A percentile compares a stretch with the other conserved stretches of the same genome.
Evolutionary conservation across 1,284 basidiomycete genomes (phyloP).

Genomic region (Meira nashicola): DNA sequence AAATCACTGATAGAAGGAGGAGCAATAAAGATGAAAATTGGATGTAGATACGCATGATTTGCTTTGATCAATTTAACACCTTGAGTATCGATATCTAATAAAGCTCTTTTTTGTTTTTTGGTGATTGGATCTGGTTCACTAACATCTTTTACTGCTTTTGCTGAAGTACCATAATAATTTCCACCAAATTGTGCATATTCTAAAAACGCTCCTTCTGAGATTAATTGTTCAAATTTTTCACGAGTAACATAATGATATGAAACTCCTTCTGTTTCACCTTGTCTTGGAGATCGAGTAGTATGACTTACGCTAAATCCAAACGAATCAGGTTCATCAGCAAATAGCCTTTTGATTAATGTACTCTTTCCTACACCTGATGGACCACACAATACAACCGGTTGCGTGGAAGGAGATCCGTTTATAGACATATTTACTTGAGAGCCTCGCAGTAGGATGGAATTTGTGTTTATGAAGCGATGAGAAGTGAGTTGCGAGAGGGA

Average conservation of each 20-base stretch:
- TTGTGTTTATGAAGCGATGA: no score
- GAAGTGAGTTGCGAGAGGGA: no score
- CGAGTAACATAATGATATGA: constrained; percentile 61
- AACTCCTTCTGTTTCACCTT: constrained; percentile 72
- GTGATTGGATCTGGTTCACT: constrained; percentile 55
- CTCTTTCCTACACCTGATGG: constrained; percentile 92
- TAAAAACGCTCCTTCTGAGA: constrained; percentile 59
- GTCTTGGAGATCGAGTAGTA: constrained; percentile 80
- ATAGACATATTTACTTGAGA: no score
- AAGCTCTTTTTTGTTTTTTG: constrained; percentile 61
- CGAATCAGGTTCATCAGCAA: constrained; percentile 72
- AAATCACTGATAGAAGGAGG: constrained; percentile 67
- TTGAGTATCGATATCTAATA: constrained; percentile 94
- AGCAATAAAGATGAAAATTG: constrained; percentile 87
- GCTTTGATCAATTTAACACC: constrained; percentile 65
- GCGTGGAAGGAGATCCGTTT: no score
- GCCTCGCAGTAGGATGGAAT: no score
- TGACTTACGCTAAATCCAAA: constrained; percentile 91
- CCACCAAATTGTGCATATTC: constrained; percentile 75
- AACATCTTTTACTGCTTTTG: constrained; percentile 62
- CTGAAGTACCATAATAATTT: constrained; percentile 85
- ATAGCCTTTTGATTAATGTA: constrained; percentile 79
- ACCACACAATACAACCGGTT: constrained; percentile 70
- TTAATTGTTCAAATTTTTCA: constrained; percentile 58
- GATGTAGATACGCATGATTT: constrained; percentile 65